A percentile compares a stretch with the other conserved stretches of the same genome.
Evolutionary conservation across 495 filamentous ascomycete genomes (phyloP).

Genomic region (Penicillium argentinense): DNA sequence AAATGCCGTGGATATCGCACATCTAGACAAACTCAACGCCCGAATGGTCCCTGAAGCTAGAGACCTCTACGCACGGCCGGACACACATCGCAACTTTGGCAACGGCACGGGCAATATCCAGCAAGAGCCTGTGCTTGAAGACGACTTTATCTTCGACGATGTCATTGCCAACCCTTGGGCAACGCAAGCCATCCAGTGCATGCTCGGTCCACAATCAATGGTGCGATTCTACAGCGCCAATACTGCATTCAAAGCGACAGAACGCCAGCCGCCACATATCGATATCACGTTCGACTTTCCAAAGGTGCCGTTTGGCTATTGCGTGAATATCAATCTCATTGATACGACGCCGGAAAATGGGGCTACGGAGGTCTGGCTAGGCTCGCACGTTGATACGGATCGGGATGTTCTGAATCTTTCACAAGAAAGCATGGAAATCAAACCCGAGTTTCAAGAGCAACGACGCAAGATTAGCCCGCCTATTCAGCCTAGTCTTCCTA

Average conservation of each 20-base stretch:
- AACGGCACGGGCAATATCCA: constrained; percentile 53
- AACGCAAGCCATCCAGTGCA: constrained; percentile 46
- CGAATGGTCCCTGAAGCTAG: constrained; percentile 54
- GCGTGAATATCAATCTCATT: constrained; percentile 25
- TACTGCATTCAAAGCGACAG: constrained; percentile 42
- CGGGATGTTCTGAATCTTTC: constrained; percentile 22
- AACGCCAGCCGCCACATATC: constrained; percentile 52
- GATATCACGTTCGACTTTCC: constrained; percentile 58
- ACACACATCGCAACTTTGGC: constrained; percentile 51
- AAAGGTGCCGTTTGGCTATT: constrained; percentile 19
- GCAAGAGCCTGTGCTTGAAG: constrained; percentile 48
- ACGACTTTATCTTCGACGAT: constrained; percentile 37
- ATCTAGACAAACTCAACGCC: constrained; percentile 50
- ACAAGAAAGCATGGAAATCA: constrained; percentile 17
- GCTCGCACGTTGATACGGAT: constrained; percentile 34
- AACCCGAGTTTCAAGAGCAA: constrained; percentile 28
- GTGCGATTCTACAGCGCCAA: constrained; percentile 55
- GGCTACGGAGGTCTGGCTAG: constrained; percentile 46
- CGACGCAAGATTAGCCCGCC: constrained; percentile 29
- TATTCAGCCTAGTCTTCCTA: constrained; percentile 37
- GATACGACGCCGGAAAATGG: constrained; percentile 34
- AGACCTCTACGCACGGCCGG: constrained; percentile 35
- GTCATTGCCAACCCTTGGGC: constrained; percentile 50
- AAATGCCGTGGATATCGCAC: constrained; percentile 39
- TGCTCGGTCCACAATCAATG: constrained; percentile 48